Percentiles rank a stretch among this genome's conserved stretches.
These are phyloP conservation scores for Drechslerella dactyloides DNA, from an alignment of 2,329 filamentous ascomycete genomes.

Conservation along the genomic window DNA sequence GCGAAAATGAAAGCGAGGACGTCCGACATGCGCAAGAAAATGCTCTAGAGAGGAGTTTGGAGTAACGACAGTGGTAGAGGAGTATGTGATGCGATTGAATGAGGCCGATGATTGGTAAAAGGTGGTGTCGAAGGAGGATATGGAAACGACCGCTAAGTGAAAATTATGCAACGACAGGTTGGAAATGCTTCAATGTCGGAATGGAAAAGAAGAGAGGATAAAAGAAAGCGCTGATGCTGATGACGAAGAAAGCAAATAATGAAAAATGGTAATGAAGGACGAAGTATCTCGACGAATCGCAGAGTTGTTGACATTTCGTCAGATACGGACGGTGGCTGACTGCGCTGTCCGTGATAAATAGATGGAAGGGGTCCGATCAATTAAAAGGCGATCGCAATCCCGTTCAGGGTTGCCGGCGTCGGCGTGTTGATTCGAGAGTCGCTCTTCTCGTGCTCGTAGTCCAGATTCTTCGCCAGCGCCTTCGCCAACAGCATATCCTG, in stretches of 20 bases:
- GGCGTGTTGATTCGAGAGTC: slow-evolving; percentile 41
- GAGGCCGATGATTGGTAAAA: slow-evolving; percentile 16
- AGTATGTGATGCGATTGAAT: slow-evolving; percentile 3
- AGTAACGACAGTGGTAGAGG: slow-evolving; percentile 22
- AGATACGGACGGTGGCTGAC: slow-evolving; percentile 8
- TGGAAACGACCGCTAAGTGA: slow-evolving; percentile 37
- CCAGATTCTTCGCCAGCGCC: slow-evolving; percentile 27
- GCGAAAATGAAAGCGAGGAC: slow-evolving; percentile 11
- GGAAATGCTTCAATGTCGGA: slow-evolving; percentile 3
- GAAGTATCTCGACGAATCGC: not conserved
- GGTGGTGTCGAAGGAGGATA: slow-evolving; percentile 21
- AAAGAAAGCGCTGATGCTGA: slow-evolving; percentile 2
- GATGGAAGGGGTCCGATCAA: not conserved
- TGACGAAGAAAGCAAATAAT: not conserved
- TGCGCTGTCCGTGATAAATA: not conserved
- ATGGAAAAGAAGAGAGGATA: slow-evolving; percentile 7
- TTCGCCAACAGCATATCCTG: slow-evolving; percentile 29
- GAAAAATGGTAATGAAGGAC: not conserved
- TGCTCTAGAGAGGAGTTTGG: slow-evolving; percentile 18
- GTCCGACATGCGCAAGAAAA: slow-evolving; percentile 44
- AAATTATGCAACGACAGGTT: slow-evolving; percentile 34
- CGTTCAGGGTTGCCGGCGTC: slow-evolving; percentile 33
- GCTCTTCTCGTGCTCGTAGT: slow-evolving; percentile 24
- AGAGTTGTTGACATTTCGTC: slow-evolving; percentile 3
- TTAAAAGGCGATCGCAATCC: slow-evolving; percentile 45